Evolutionary conservation across 352 stramenopile species (phyloP).

Genomic region (Globisporangium spinosum): DNA sequence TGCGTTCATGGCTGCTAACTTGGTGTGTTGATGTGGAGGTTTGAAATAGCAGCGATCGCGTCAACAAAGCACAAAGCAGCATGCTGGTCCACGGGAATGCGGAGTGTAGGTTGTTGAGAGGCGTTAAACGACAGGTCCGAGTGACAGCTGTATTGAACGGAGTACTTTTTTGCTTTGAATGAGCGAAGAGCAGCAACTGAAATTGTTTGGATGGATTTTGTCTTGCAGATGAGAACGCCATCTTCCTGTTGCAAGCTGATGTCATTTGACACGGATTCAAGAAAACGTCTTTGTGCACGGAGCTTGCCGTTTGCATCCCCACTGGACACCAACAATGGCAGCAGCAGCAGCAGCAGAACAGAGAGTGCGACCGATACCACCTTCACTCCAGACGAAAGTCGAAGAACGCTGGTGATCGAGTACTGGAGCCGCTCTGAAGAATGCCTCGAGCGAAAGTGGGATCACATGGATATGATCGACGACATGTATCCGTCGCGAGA

Average conservation of each 20-base stretch:
- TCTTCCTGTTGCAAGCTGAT: neutral
- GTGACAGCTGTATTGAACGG: neutral
- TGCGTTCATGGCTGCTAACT: neutral
- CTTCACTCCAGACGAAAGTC: neutral
- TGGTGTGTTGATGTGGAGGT: neutral
- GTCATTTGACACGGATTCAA: neutral
- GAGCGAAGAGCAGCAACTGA: neutral
- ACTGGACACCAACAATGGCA: neutral
- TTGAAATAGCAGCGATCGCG: neutral
- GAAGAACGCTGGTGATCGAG: constrained; percentile 22
- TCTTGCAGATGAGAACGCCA: neutral
- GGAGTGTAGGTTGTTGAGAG: neutral
- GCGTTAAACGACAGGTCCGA: neutral
- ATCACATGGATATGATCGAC: constrained; percentile 28
- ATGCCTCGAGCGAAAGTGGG: constrained; percentile 29
- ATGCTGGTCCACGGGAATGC: neutral
- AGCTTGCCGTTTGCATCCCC: neutral
- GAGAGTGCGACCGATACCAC: neutral
- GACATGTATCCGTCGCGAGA: constrained; percentile 17
- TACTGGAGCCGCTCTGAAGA: constrained; percentile 31
- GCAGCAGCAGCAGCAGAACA: neutral
- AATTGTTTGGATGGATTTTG: neutral
- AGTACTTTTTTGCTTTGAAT: neutral
- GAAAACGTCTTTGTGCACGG: constrained; percentile 1
- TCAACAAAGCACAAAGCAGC: neutral